Percentiles rank a stretch among this genome's conserved stretches.
Evolutionary conservation across 768 basidiomycete genomes (phyloP).

Genomic region (Phylloporus arenicola): DNA sequence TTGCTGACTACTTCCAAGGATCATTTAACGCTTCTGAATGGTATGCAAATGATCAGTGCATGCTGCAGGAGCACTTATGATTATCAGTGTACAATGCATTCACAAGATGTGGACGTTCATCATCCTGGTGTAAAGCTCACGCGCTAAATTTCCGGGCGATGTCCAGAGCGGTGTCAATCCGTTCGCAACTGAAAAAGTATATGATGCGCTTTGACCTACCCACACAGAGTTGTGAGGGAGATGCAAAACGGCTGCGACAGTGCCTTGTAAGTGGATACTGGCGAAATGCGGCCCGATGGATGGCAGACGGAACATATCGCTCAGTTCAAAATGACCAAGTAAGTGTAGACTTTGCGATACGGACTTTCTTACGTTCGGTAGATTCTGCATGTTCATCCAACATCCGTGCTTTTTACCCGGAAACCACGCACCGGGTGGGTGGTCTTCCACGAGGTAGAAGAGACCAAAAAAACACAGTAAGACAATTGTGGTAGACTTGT

Average conservation of each 20-base stretch:
- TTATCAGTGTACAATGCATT: conserved; percentile 88
- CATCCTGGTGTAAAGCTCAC: conserved; percentile 90
- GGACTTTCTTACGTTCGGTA: conserved; percentile 27
- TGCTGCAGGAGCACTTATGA: conserved; percentile 2
- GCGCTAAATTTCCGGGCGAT: conserved; percentile 91
- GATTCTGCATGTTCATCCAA: conserved; percentile 88
- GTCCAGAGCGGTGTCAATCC: conserved; percentile 90
- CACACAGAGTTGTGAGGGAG: conserved; percentile 83
- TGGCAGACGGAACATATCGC: conserved; percentile 89
- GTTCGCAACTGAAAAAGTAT: conserved; percentile 92
- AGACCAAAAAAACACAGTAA: conserved; percentile 91
- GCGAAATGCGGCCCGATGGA: conserved; percentile 88
- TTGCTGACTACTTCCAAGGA: conserved; percentile 48
- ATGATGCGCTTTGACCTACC: conserved; percentile 85
- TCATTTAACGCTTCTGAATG: conserved; percentile 90
- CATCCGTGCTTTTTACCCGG: conserved; percentile 88
- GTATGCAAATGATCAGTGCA: conserved; percentile 33
- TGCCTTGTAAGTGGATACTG: conserved; percentile 93
- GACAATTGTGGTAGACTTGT: conserved; percentile 21
- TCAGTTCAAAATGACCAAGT: conserved; percentile 84
- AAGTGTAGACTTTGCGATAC: conserved; percentile 19
- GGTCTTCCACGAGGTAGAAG: conserved; percentile 91
- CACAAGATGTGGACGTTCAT: conserved; percentile 71
- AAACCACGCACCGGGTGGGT: conserved; percentile 92
- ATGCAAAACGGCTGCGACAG: conserved; percentile 72